Evolutionary conservation across 2,329 filamentous ascomycete genomes (phyloP).

Genomic region (Penicillium sp.): DNA sequence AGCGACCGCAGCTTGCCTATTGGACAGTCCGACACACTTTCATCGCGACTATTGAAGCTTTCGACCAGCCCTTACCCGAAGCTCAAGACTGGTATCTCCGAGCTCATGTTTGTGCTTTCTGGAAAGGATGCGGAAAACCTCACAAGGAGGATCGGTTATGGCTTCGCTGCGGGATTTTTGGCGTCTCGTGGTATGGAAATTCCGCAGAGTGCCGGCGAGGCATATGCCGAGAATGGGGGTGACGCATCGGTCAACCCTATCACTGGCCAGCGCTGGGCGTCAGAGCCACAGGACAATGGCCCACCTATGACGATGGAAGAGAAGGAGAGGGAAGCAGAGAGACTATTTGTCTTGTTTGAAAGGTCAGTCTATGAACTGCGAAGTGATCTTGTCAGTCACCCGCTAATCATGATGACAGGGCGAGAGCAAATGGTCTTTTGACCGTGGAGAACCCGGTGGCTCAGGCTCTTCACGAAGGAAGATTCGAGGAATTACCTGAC

Average conservation of each 20-base stretch:
- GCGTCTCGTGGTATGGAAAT: constrained; percentile 79
- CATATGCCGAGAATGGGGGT: constrained; percentile 39
- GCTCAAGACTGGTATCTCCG: constrained; percentile 70
- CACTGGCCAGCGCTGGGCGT: constrained; percentile 76
- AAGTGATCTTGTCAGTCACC: background rate
- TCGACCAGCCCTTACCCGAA: constrained; percentile 73
- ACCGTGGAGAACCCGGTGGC: constrained; percentile 77
- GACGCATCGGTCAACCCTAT: constrained; percentile 67
- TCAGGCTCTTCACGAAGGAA: constrained; percentile 65
- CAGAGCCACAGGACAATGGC: constrained; percentile 58
- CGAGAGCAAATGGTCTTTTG: constrained; percentile 73
- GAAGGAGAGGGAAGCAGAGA: constrained; percentile 87
- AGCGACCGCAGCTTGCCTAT: constrained; percentile 74
- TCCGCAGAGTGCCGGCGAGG: constrained; percentile 63
- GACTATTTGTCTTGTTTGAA: constrained; percentile 86
- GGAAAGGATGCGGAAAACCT: constrained; percentile 75
- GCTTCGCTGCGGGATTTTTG: constrained; percentile 86
- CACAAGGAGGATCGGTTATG: constrained; percentile 90
- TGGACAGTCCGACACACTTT: constrained; percentile 69
- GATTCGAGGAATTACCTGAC: constrained; percentile 66
- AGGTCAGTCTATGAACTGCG: constrained; percentile 51
- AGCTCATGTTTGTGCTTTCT: constrained; percentile 83
- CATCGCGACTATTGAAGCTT: constrained; percentile 73
- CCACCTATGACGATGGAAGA: constrained; percentile 86
- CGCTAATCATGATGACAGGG: constrained; percentile 37